Conservation (phyloP, 352 stramenopile genomes). For the Phytophthora cactorum region DNA sequence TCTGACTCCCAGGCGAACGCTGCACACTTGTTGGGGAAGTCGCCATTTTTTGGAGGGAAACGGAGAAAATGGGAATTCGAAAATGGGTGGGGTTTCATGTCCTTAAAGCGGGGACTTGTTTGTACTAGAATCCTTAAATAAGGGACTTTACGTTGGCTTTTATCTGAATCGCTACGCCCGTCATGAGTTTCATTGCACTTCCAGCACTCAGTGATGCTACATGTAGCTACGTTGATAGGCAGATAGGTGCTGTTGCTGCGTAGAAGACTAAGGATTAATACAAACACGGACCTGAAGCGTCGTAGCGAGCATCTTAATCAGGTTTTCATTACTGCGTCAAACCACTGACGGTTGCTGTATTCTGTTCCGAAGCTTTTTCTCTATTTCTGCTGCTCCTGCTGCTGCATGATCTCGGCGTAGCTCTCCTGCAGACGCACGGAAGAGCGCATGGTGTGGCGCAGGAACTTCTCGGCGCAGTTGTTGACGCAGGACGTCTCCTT, state of each 20-base stretch:
- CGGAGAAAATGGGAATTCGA: constrained; percentile 24
- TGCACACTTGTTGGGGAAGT: constrained; percentile 19
- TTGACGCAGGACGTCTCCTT: constrained; percentile 90
- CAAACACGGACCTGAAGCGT: constrained; percentile 7
- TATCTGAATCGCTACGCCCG: not conserved
- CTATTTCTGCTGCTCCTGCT: constrained; percentile 76
- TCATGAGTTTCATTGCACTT: too few relatives aligned
- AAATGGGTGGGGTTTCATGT: not conserved
- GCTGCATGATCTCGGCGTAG: constrained; percentile 88
- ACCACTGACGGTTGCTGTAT: not conserved
- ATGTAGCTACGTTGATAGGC: too few relatives aligned
- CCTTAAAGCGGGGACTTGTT: not conserved
- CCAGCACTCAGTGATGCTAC: too few relatives aligned
- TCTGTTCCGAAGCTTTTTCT: constrained; percentile 4
- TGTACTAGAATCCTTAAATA: not conserved
- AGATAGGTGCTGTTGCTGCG: not conserved
- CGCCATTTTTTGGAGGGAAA: constrained; percentile 39
- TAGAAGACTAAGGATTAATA: constrained; percentile 1
- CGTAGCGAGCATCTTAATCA: constrained; percentile 4
- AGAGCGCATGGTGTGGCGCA: constrained; percentile 92
- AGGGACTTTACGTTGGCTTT: not conserved
- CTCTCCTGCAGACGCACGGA: constrained; percentile 89
- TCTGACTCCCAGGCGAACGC: constrained; percentile 16
- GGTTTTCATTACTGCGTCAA: constrained; percentile 17
- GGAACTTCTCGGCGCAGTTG: constrained; percentile 91